phyloP scores from a whole-genome alignment of 805 yeast genomes.

The Yarrowia sp. region DNA sequence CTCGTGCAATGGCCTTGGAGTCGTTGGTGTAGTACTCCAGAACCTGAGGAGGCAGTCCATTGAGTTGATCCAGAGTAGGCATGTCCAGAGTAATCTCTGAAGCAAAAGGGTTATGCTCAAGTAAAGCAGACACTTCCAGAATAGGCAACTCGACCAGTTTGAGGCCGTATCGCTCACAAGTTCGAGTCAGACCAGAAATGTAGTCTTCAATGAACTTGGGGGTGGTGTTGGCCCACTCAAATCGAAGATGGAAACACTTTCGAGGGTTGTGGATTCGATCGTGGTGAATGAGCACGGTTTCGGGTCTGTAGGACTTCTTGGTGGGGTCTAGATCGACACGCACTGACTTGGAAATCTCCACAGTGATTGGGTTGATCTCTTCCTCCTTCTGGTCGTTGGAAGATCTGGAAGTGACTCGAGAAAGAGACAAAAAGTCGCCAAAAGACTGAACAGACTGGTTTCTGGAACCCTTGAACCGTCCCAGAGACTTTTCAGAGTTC shows the following conservation, averaged over 20 bases:
- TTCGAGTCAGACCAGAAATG: conserved; percentile 75
- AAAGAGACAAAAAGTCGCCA: conserved; percentile 21
- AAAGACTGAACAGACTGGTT: conserved; percentile 32
- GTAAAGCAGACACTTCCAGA: conserved; percentile 80
- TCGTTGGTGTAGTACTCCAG: conserved; percentile 40
- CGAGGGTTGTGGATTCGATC: conserved; percentile 94
- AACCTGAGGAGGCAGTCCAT: conserved; percentile 11
- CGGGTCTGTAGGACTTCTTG: conserved; percentile 75
- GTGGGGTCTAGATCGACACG: conserved; percentile 78
- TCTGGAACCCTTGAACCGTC: background rate
- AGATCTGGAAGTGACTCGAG: conserved; percentile 7
- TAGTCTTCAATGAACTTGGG: conserved; percentile 83
- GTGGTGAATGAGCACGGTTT: conserved; percentile 80
- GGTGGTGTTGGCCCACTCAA: conserved; percentile 94
- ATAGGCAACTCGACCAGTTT: conserved; percentile 88
- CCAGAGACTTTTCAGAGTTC: conserved; percentile 7
- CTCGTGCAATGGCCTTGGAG: conserved; percentile 72
- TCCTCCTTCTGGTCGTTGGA: conserved; percentile 18
- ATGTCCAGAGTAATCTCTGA: conserved; percentile 51
- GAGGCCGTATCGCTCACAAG: conserved; percentile 86
- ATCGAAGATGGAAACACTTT: conserved; percentile 87
- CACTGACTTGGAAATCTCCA: conserved; percentile 65
- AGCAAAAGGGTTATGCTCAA: conserved; percentile 83
- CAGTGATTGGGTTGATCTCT: conserved; percentile 38
- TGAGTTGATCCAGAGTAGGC: background rate